phyloP scores from a whole-genome alignment of 2,329 filamentous ascomycete species.

The Arthrobotrys musiformis region DNA sequence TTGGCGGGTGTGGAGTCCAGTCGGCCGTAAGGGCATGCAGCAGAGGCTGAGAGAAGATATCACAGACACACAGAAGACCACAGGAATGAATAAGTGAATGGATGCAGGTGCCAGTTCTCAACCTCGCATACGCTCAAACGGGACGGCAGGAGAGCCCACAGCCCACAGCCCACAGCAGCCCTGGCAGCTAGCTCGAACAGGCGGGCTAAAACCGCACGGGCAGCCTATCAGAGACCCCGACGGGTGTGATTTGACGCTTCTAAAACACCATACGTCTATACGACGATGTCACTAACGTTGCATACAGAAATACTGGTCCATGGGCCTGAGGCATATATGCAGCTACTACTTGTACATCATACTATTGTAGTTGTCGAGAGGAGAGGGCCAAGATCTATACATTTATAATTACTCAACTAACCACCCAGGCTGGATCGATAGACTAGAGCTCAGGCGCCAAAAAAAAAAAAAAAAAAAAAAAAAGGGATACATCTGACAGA shows the following conservation, averaged over 20 bases:
- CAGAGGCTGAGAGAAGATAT: constrained; percentile 7
- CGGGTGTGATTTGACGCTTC: constrained; percentile 2
- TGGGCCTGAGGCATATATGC: too few relatives aligned
- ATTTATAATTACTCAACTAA: too few relatives aligned
- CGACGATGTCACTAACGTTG: neutral
- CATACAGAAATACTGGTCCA: too few relatives aligned
- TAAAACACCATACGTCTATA: neutral
- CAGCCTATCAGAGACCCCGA: constrained; percentile 31
- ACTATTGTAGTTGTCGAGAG: too few relatives aligned
- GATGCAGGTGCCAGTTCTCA: constrained; percentile 20
- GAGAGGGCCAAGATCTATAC: too few relatives aligned
- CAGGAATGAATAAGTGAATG: neutral
- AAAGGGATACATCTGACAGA: constrained; percentile 13
- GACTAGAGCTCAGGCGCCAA: too few relatives aligned
- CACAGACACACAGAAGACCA: constrained; percentile 1
- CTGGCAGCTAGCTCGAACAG: too few relatives aligned
- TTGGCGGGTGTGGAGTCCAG: constrained; percentile 9
- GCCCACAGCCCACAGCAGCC: neutral
- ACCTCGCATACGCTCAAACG: too few relatives aligned
- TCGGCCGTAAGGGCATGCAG: neutral
- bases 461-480: neutral
- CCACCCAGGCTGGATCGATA: too few relatives aligned
- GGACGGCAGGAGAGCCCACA: constrained; percentile 10
- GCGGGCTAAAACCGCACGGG: neutral
- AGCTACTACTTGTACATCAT: too few relatives aligned